Evolutionary conservation across 1,284 basidiomycete genomes (phyloP), one percentile per base, ranked within the genome.

Genomic region (Acaromyces ingoldii): DNA sequence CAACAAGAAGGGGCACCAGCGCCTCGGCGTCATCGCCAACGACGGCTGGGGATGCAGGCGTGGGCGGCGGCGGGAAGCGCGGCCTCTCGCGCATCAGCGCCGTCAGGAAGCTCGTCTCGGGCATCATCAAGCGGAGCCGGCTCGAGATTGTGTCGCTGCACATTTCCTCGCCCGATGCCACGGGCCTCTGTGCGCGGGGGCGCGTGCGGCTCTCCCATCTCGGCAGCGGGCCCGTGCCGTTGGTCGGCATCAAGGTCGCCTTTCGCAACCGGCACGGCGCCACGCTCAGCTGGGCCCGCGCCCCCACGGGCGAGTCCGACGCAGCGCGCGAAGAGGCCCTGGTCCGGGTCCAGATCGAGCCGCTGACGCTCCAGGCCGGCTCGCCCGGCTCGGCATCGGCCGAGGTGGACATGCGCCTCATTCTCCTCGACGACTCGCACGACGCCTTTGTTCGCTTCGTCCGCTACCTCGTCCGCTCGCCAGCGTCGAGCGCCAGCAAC

Each of bases 101-200:
- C 10, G 48, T 53, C 17, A 48, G 43, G 10, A 44, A 48, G n/a
- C 30, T 53, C 19, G 44, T 53, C 40, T 29, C 28, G 15, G n/a
- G 26, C 5, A n/a, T 53, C 24, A 41, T 53, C 13, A 22, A 53
- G 19, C 11, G 25, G 13, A 39, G 45, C 7, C 9, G 31, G 17
- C 33, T 53, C 6, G 46, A 46, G 17, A 40, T 53, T 15, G 13
- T 36, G 7, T 25, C 33, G 10, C 29, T 53, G 7, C 31, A 53
- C 24, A 28, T 46, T 9, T 19, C 21, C n/a, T 36, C 43, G 10
- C 37, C 34, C 9, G 17, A 21, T 21, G 28, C 13, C 31, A 29
- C 15, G 22, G 44, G 36, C 4, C 22, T 53, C 21, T 17, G 15
- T 26, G 51, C 48, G 19, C 13, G 19, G 15, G 49, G 28, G 6